Conservation (phyloP, 2,329 filamentous ascomycete genomes). For the Gremmenia infestans region DNA sequence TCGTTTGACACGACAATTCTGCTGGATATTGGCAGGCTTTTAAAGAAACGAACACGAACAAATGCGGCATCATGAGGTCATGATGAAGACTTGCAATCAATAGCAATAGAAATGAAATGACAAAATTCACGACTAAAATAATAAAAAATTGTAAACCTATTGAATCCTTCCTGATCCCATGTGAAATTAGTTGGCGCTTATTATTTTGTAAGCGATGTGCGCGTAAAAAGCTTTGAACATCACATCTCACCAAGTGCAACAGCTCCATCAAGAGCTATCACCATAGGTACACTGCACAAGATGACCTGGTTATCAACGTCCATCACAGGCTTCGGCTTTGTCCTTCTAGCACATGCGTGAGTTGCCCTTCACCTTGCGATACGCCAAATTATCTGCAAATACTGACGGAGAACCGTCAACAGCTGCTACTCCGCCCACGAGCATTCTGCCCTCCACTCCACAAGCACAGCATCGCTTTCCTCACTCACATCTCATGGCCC, state of each 20-base stretch:
- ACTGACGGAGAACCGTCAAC: slow-evolving; percentile 8
- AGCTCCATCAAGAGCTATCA: neutral
- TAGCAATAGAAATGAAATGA: slow-evolving; percentile 25
- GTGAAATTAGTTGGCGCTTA: neutral
- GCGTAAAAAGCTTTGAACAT: neutral
- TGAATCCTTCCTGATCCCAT: neutral
- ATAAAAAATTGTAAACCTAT: slow-evolving; percentile 1
- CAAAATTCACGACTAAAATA: slow-evolving; percentile 9
- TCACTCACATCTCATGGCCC: slow-evolving; percentile 39
- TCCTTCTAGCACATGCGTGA: slow-evolving; percentile 85
- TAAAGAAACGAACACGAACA: slow-evolving; percentile 14
- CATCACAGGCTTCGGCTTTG: slow-evolving; percentile 67
- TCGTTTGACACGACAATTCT: slow-evolving; percentile 22
- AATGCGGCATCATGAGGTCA: slow-evolving; percentile 26
- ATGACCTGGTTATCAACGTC: slow-evolving; percentile 71
- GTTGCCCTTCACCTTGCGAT: slow-evolving; percentile 30
- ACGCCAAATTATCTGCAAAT: neutral
- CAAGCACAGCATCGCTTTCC: slow-evolving; percentile 44
- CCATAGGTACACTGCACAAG: slow-evolving; percentile 6
- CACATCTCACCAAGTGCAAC: neutral
- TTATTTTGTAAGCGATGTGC: neutral
- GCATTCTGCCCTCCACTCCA: slow-evolving; percentile 69
- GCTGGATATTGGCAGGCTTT: slow-evolving; percentile 20
- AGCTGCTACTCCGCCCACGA: slow-evolving; percentile 98
- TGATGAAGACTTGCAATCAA: slow-evolving; percentile 21